Base-by-base conservation (phyloP, 495 filamentous ascomycete species). In the Penicillium alfredii region DNA sequence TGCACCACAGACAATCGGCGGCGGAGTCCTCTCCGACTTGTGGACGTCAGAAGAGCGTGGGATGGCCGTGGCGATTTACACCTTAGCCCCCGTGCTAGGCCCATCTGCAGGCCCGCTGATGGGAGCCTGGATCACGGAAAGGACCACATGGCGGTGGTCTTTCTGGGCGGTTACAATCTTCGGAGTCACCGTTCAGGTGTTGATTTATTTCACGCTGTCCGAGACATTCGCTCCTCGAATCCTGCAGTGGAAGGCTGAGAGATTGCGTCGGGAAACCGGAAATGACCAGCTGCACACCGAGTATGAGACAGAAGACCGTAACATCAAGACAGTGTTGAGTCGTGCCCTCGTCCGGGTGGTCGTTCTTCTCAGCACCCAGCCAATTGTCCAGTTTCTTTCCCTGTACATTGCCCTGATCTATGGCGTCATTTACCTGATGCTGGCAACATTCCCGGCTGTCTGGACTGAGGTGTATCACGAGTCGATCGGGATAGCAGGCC, bases 401-500 rank as follows among this genome's bases (percentile, higher is more conserved):
- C 10, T 68, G 4, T 76, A 74, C 51, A 62, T 70, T 62, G 67
- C 68, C 12, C 80, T 72, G 45, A 49, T 78, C n/a, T 81, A 73
- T 54, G 78, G 77, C 1, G 40, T 77, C 4, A 70, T 73, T 44
- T 81, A 80, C 45, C 69, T 84, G 8, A 56, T 79, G 24, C 55
- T 82, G 2, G 63, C 74, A 1, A 74, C 72, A 17, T 81, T 80
- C 58, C 68, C 77, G 0, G 32, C 29, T 0, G 63, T 83, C 12
- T 81, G 71, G 67, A 58, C 54, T 6, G 26, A 38, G 2, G 42
- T 47, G 0, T 82, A 81, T 56, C 43, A 64, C 36, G 53, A 76
- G 52, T 49, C 50, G 18, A 27, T 64, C 18, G 65, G 63, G 3
- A 61, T 59, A 13, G 53, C 45, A 21, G 49, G 58, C 4, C 41